These are phyloP conservation scores for Daldinia bambusicola DNA, from an alignment of 495 filamentous ascomycete genomes.

Conservation along the genomic window DNA sequence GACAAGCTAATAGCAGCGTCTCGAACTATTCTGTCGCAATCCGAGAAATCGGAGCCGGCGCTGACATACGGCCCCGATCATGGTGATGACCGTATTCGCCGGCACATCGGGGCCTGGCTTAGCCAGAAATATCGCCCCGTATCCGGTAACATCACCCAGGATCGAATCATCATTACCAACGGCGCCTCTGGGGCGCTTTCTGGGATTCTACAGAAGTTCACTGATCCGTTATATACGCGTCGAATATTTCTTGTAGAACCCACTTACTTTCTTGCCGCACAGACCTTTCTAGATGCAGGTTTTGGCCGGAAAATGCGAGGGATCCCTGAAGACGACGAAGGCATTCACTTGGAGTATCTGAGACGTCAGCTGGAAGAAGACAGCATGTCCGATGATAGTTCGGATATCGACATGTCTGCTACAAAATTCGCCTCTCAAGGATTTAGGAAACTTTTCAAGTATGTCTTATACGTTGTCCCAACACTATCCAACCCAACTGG, in stretches of 20 bases:
- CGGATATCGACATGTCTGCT: background rate
- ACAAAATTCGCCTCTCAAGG: slow-evolving; percentile 36
- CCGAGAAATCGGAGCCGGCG: slow-evolving; percentile 58
- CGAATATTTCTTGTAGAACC: slow-evolving; percentile 79
- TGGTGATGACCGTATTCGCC: slow-evolving; percentile 69
- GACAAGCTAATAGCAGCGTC: slow-evolving; percentile 64
- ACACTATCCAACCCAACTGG: slow-evolving; percentile 80
- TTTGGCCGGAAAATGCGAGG: slow-evolving; percentile 67
- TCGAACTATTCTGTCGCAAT: slow-evolving; percentile 62
- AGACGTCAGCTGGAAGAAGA: slow-evolving; percentile 55
- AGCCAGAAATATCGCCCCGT: slow-evolving; percentile 65
- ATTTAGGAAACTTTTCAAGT: slow-evolving; percentile 72
- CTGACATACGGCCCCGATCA: slow-evolving; percentile 77
- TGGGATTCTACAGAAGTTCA: slow-evolving; percentile 72
- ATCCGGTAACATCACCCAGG: slow-evolving; percentile 51
- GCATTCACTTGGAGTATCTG: slow-evolving; percentile 70
- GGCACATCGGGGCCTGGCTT: slow-evolving; percentile 72
- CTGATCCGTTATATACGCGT: slow-evolving; percentile 75
- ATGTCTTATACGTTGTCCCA: slow-evolving; percentile 79
- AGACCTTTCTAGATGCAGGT: slow-evolving; percentile 75
- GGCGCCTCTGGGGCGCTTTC: slow-evolving; percentile 76
- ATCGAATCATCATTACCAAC: slow-evolving; percentile 76
- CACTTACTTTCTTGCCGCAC: slow-evolving; percentile 75
- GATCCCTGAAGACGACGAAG: slow-evolving; percentile 74
- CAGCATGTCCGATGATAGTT: slow-evolving; percentile 22